phyloP scores from a whole-genome alignment of 352 stramenopile genomes.

The Phytophthora tentaculata region DNA sequence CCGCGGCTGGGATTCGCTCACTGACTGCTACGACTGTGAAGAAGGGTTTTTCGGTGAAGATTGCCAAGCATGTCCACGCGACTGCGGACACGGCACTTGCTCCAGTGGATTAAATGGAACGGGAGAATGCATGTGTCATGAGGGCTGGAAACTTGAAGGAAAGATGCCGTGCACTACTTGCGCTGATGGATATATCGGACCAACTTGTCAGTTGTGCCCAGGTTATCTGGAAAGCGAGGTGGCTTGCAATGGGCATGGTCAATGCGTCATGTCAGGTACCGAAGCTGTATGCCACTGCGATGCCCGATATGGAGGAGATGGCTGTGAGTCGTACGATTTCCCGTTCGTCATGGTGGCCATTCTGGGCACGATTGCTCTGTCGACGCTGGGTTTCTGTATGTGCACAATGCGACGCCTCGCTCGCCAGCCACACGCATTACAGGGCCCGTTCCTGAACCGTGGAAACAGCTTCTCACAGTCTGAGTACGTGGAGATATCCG shows the following conservation, averaged over 20 bases:
- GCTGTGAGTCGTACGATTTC: constrained; percentile 88
- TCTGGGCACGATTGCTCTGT: constrained; percentile 79
- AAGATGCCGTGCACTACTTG: constrained; percentile 79
- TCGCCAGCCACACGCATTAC: constrained; percentile 62
- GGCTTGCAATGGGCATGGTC: constrained; percentile 72
- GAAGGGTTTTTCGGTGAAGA: constrained; percentile 83
- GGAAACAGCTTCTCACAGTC: constrained; percentile 81
- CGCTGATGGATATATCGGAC: constrained; percentile 77
- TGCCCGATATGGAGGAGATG: constrained; percentile 70
- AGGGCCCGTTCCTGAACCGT: constrained; percentile 53
- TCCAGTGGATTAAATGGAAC: constrained; percentile 81
- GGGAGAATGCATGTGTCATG: constrained; percentile 76
- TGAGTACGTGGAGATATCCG: constrained; percentile 88
- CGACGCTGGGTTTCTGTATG: constrained; percentile 87
- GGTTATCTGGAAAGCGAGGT: constrained; percentile 78
- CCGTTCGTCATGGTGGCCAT: constrained; percentile 84
- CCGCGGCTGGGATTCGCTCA: constrained; percentile 70
- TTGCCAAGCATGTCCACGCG: constrained; percentile 66
- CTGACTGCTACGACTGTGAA: constrained; percentile 86
- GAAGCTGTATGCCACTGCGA: constrained; percentile 76
- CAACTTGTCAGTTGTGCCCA: constrained; percentile 72
- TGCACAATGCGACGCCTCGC: constrained; percentile 84
- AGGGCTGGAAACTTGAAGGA: constrained; percentile 70
- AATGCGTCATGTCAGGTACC: constrained; percentile 60
- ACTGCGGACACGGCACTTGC: constrained; percentile 81